These are phyloP conservation scores for Boletus bicolor DNA, from an alignment of 768 basidiomycete genomes.

Conservation along the genomic window DNA sequence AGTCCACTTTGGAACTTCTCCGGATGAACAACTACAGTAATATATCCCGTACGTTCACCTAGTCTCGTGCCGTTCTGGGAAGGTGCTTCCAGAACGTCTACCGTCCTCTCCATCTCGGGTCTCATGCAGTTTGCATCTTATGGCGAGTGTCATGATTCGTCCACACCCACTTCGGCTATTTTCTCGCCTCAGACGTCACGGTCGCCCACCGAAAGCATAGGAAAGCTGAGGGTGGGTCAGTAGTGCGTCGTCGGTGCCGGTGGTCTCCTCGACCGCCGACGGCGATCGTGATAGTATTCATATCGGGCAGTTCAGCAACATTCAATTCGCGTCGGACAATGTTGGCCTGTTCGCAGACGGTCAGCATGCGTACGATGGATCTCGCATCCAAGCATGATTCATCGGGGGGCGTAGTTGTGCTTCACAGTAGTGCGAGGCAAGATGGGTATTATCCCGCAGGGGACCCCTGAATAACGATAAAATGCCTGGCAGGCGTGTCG, in stretches of 20 bases:
- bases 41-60: too few relatives aligned
- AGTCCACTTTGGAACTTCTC: too few relatives aligned
- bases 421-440: too few relatives aligned
- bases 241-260: neutral
- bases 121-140: slow-evolving; percentile 24
- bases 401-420: too few relatives aligned
- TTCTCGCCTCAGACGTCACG: neutral
- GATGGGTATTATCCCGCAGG: too few relatives aligned
- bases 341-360: neutral
- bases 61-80: too few relatives aligned
- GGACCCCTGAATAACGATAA: too few relatives aligned
- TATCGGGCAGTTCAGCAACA: slow-evolving; percentile 20
- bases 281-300: slow-evolving; percentile 7
- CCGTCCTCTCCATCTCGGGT: slow-evolving; percentile 15
- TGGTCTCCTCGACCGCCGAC: neutral
- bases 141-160: slow-evolving; percentile 9
- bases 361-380: slow-evolving; percentile 1
- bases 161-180: neutral
- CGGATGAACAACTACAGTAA: too few relatives aligned
- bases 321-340: slow-evolving; percentile 20
- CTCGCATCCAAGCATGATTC: neutral
- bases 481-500: too few relatives aligned
- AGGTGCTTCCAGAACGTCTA: too few relatives aligned
- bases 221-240: slow-evolving; percentile 36
- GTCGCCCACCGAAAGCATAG: slow-evolving; percentile 21